A percentile compares a stretch with the other conserved stretches of the same genome.
phyloP scores from a whole-genome alignment of 2,329 filamentous ascomycete genomes.

The Scedosporium apiospermum region DNA sequence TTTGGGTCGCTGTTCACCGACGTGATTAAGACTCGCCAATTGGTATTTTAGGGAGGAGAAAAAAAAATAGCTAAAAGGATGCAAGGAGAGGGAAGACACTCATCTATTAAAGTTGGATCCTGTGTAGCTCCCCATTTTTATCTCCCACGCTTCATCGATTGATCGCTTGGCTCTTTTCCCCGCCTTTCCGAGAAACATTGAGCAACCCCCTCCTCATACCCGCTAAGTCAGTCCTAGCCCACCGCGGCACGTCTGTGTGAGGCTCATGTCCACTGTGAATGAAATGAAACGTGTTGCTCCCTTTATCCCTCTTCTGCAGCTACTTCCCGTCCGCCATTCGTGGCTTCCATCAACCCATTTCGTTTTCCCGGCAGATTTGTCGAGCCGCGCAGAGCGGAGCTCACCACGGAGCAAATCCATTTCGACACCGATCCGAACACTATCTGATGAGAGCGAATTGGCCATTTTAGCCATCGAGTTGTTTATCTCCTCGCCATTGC shows the following conservation, averaged over 20 bases:
- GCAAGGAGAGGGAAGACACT: neutral
- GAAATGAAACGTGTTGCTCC: neutral
- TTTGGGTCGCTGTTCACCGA: neutral
- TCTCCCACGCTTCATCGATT: neutral
- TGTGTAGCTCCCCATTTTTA: neutral
- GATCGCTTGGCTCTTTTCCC: neutral
- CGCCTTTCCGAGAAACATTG: neutral
- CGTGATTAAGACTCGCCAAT: neutral
- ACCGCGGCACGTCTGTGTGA: neutral
- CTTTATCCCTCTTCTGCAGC: neutral
- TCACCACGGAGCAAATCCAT: neutral
- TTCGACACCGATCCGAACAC: neutral
- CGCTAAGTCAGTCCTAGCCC: neutral
- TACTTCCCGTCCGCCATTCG: neutral
- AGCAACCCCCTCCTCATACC: neutral
- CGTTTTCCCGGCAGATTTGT: neutral
- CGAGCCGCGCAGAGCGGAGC: neutral
- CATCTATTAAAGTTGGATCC: neutral
- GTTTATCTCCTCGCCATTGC: neutral
- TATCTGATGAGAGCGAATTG: neutral
- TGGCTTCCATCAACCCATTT: neutral
- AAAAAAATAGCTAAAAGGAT: neutral
- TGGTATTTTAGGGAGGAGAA: neutral
- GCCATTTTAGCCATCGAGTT: neutral
- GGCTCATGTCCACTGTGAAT: neutral